Evolutionary conservation across 805 yeast genomes (phyloP).

Genomic region (Candida maesae): DNA sequence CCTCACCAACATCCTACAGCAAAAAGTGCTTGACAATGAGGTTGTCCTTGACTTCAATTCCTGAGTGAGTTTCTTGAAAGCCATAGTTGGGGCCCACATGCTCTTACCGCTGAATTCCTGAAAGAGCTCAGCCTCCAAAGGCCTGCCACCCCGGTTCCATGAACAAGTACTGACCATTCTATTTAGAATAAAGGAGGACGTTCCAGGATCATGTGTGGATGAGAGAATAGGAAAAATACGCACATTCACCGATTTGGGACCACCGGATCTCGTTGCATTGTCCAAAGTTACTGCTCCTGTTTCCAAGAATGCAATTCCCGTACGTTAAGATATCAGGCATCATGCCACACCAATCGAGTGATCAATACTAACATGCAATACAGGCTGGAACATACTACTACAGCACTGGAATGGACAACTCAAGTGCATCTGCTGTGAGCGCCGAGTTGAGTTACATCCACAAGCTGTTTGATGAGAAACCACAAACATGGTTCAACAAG

Average conservation of each 20-base stretch:
- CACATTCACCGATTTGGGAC: conserved; percentile 64
- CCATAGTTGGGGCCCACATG: too few species aligned
- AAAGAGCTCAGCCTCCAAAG: neutral
- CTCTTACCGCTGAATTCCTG: neutral
- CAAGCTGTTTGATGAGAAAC: conserved; percentile 53
- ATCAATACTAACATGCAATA: conserved; percentile 7
- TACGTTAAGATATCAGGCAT: too few species aligned
- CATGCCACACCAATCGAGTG: too few species aligned
- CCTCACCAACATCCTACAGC: too few species aligned
- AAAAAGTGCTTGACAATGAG: conserved; percentile 17
- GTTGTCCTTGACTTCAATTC: conserved; percentile 58
- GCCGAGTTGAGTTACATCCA: conserved; percentile 69
- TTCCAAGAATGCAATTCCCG: conserved; percentile 36
- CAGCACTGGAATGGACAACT: conserved; percentile 71
- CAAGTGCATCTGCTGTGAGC: conserved; percentile 73
- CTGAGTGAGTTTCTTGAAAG: conserved; percentile 59
- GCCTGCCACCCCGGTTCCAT: neutral
- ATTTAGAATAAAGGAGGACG: conserved; percentile 51
- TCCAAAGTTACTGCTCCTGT: conserved; percentile 59
- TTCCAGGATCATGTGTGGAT: conserved; percentile 53
- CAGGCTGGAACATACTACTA: conserved; percentile 68
- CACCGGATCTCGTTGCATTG: conserved; percentile 64
- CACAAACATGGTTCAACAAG: conserved; percentile 81
- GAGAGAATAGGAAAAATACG: conserved; percentile 61
- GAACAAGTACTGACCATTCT: conserved; percentile 2